phyloP scores from a whole-genome alignment of 1,284 basidiomycete species.

The Boletus calvinii region DNA sequence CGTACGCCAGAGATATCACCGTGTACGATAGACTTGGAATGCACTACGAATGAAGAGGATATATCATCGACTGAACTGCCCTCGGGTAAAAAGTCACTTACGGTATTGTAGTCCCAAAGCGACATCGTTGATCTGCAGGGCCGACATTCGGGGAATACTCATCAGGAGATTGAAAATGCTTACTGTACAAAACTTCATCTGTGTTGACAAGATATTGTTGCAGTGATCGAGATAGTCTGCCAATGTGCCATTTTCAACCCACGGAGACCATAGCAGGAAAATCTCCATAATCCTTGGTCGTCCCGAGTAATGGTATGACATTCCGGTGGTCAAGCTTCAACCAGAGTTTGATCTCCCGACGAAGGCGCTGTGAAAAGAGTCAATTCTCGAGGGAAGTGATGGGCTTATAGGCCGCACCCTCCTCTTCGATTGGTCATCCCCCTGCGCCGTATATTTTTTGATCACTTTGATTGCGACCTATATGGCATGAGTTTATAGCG shows the following conservation, averaged over 20 bases:
- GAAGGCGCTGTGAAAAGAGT: constrained; percentile 22
- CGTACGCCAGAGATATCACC: constrained; percentile 34
- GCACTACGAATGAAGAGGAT: constrained; percentile 16
- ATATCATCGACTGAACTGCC: neutral
- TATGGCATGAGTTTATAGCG: neutral
- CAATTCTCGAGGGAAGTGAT: neutral
- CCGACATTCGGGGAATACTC: neutral
- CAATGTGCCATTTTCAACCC: constrained; percentile 28
- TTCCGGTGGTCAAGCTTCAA: constrained; percentile 24
- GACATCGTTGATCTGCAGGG: constrained; percentile 25
- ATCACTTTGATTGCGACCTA: constrained; percentile 29
- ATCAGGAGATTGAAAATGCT: neutral
- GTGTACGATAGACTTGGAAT: constrained; percentile 23
- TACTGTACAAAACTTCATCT: constrained; percentile 22
- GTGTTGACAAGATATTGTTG: constrained; percentile 8
- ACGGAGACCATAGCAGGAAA: constrained; percentile 31
- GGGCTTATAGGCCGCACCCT: constrained; percentile 5
- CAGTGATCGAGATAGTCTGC: constrained; percentile 14
- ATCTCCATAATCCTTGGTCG: constrained; percentile 22
- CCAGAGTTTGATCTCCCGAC: constrained; percentile 29
- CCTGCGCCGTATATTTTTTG: constrained; percentile 20
- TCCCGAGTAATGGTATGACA: constrained; percentile 27
- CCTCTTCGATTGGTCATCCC: constrained; percentile 16
- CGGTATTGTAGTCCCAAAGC: constrained; percentile 29
- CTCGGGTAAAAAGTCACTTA: constrained; percentile 1